Conservation (phyloP, 2,329 filamentous ascomycete genomes). For the Colletotrichum spaethianum region DNA sequence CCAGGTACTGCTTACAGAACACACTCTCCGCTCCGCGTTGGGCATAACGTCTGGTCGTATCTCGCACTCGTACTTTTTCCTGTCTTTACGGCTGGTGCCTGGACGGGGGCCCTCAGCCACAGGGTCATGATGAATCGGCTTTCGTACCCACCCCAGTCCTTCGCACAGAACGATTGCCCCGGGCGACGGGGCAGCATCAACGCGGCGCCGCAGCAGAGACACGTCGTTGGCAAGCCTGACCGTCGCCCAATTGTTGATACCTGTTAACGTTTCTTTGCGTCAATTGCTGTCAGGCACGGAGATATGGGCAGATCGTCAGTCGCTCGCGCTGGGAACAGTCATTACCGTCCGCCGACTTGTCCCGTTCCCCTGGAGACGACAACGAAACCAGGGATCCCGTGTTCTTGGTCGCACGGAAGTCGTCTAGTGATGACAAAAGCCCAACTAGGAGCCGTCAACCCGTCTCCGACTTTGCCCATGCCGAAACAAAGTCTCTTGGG, state of each 20-base stretch:
- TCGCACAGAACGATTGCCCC: slow-evolving; percentile 25
- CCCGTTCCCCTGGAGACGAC: slow-evolving; percentile 32
- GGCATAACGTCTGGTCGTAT: slow-evolving; percentile 27
- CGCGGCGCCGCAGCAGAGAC: slow-evolving; percentile 17
- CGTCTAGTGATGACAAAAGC: slow-evolving; percentile 32
- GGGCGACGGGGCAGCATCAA: slow-evolving; percentile 21
- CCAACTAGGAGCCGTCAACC: slow-evolving; percentile 2
- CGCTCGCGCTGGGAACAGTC: neutral
- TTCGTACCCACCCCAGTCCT: slow-evolving; percentile 21
- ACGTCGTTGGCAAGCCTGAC: slow-evolving; percentile 18
- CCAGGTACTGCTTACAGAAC: neutral
- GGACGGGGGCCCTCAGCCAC: slow-evolving; percentile 22
- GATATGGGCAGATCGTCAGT: neutral
- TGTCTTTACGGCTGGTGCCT: slow-evolving; percentile 28
- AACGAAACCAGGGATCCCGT: neutral
- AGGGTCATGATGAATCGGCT: slow-evolving; percentile 31
- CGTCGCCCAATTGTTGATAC: neutral
- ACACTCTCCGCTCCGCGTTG: slow-evolving; percentile 19
- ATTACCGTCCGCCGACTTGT: slow-evolving; percentile 1
- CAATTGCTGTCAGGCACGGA: neutral
- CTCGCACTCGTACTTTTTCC: slow-evolving; percentile 21
- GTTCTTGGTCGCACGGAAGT: slow-evolving; percentile 7
- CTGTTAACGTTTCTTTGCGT: slow-evolving; percentile 11
- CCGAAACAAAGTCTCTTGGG: slow-evolving; percentile 25
- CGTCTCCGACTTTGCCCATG: slow-evolving; percentile 24